Conservation (phyloP, 2,329 filamentous ascomycete species). For the Cylindrodendrum hubeiense region DNA sequence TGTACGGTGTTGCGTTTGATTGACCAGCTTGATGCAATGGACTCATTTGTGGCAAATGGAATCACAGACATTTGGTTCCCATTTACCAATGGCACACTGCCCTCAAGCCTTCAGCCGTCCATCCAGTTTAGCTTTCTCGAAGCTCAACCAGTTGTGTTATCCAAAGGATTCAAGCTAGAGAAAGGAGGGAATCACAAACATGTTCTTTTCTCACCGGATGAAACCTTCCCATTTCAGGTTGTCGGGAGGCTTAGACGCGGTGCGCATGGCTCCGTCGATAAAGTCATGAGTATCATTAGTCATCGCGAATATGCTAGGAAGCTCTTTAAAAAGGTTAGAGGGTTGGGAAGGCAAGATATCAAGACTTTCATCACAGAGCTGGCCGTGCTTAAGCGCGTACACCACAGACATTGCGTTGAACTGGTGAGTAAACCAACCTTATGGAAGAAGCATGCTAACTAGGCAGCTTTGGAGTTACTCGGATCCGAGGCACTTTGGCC, state of each 20-base stretch:
- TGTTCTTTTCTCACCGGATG: neutral
- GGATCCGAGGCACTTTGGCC: neutral
- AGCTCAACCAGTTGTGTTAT: neutral
- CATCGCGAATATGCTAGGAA: constrained; percentile 3
- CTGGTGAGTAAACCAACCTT: neutral
- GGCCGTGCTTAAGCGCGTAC: neutral
- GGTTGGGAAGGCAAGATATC: neutral
- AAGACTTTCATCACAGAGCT: neutral
- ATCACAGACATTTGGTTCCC: constrained; percentile 4
- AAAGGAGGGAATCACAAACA: neutral
- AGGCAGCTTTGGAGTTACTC: neutral
- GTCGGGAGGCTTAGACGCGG: neutral
- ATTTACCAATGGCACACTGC: neutral
- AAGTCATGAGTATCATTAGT: neutral
- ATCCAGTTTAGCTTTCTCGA: neutral
- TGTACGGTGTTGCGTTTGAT: constrained; percentile 2
- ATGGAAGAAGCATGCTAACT: neutral
- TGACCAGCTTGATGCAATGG: neutral
- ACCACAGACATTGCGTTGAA: neutral
- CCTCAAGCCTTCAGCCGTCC: neutral
- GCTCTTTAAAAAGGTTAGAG: neutral
- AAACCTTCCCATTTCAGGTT: neutral
- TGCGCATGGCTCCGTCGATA: neutral
- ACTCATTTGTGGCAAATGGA: neutral
- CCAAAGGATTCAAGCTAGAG: constrained; percentile 3